These are phyloP conservation scores for Dryas integrifolia DNA, from an alignment of 331 rosid species.

Conservation along the genomic window DNA sequence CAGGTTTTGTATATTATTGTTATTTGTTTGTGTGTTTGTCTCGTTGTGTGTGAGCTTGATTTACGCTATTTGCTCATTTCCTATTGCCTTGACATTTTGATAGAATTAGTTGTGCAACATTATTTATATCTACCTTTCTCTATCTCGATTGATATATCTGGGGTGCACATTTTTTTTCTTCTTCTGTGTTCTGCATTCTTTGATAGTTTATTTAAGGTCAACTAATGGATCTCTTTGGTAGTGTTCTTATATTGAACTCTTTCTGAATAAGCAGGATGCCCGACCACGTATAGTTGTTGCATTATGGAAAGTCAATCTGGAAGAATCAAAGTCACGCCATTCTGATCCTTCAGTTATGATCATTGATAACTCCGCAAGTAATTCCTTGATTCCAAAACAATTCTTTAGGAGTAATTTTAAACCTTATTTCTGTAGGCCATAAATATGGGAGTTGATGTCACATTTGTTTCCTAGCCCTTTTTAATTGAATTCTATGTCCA, in stretches of 20 bases:
- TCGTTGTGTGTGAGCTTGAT: background rate
- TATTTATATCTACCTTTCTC: background rate
- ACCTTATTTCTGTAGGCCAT: slow-evolving; percentile 11
- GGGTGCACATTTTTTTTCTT: background rate
- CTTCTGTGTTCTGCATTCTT: slow-evolving; percentile 1
- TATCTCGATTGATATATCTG: background rate
- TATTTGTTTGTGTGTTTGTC: background rate
- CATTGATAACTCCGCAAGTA: slow-evolving; percentile 52
- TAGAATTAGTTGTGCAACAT: background rate
- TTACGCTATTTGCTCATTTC: background rate
- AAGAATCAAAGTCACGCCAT: slow-evolving; percentile 66
- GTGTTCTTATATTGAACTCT: slow-evolving; percentile 22
- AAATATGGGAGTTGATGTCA: slow-evolving; percentile 22
- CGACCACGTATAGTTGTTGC: slow-evolving; percentile 62
- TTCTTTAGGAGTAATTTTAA: slow-evolving; percentile 1
- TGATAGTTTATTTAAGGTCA: background rate
- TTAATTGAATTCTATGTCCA: slow-evolving; percentile 33
- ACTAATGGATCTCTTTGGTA: slow-evolving; percentile 12
- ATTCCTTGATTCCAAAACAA: slow-evolving; percentile 31
- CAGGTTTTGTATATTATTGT: background rate
- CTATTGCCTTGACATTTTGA: background rate
- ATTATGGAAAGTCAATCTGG: slow-evolving; percentile 83
- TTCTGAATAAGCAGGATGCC: slow-evolving; percentile 66
- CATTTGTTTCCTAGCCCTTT: slow-evolving; percentile 19
- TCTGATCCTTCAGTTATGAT: slow-evolving; percentile 81